Evolutionary conservation across 495 filamentous ascomycete genomes (phyloP).

Genomic region (Tuber aestivum): DNA sequence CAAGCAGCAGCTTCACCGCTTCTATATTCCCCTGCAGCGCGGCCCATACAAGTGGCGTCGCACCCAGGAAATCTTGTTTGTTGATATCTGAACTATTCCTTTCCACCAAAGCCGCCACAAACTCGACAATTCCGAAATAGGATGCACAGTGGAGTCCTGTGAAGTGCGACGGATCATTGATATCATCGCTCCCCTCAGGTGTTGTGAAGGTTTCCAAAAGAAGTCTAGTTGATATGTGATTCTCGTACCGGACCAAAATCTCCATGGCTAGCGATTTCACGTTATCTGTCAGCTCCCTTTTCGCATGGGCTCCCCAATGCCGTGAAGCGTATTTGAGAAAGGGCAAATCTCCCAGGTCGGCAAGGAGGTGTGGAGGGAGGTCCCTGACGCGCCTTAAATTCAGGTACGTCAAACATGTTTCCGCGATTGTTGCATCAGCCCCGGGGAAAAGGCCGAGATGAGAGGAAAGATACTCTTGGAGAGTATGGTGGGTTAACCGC

Average conservation of each 20-base stretch:
- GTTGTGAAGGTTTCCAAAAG: neutral
- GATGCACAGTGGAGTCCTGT: neutral
- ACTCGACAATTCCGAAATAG: neutral
- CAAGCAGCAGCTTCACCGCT: slow-evolving; percentile 36
- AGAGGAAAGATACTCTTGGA: neutral
- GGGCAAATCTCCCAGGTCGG: neutral
- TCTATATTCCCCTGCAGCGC: slow-evolving; percentile 35
- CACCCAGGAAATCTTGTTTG: neutral
- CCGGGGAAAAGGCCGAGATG: neutral
- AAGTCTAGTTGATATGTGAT: neutral
- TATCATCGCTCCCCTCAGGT: neutral
- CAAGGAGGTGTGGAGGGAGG: neutral
- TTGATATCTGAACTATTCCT: neutral
- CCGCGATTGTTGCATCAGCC: neutral
- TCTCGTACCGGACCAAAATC: neutral
- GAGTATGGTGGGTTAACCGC: neutral
- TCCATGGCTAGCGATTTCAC: neutral
- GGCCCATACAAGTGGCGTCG: slow-evolving; percentile 41
- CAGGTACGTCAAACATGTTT: neutral
- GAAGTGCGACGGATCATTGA: neutral
- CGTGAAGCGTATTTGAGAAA: neutral
- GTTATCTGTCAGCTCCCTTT: neutral
- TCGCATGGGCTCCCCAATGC: neutral
- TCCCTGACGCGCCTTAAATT: neutral
- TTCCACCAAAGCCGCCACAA: neutral